phyloP scores from a whole-genome alignment of 2,329 filamentous ascomycete genomes.

The Paecilomyces niveus region DNA sequence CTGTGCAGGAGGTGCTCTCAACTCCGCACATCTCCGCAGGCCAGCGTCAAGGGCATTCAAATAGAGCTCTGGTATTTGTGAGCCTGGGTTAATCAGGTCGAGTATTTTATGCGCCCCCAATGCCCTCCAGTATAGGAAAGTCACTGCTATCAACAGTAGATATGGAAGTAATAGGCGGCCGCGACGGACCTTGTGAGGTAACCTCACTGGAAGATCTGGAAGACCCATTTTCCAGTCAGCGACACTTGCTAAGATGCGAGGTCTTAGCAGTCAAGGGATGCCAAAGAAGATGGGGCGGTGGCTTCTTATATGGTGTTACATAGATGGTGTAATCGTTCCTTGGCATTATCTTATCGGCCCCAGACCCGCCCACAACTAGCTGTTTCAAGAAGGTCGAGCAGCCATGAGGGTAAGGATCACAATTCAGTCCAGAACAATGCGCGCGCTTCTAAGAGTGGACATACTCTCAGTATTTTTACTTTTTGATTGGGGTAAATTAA shows the following conservation, averaged over 20 bases:
- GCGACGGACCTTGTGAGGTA: not conserved
- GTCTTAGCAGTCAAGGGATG: not conserved
- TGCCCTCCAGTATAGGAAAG: not conserved
- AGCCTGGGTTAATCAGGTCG: slow-evolving; percentile 4
- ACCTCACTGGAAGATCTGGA: not conserved
- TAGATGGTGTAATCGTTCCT: slow-evolving; percentile 18
- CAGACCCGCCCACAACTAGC: not conserved
- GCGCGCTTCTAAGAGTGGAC: too few species aligned
- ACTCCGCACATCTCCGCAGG: slow-evolving; percentile 18
- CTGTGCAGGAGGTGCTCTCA: slow-evolving; percentile 13
- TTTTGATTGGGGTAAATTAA: too few species aligned
- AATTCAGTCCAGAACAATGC: not conserved
- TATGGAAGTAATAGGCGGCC: not conserved
- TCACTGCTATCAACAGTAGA: not conserved
- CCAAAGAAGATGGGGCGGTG: not conserved
- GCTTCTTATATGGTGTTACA: slow-evolving; percentile 4
- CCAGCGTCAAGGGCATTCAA: slow-evolving; percentile 7
- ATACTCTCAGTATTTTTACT: too few species aligned
- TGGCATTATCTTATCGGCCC: slow-evolving; percentile 39
- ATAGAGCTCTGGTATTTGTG: slow-evolving; percentile 4
- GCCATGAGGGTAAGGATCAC: not conserved
- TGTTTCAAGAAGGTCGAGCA: not conserved
- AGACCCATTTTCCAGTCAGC: not conserved
- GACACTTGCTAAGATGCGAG: not conserved
- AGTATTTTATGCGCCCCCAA: not conserved